Evolutionary conservation across 1,284 basidiomycete genomes (phyloP).

Genomic region (Malassezia equina): DNA sequence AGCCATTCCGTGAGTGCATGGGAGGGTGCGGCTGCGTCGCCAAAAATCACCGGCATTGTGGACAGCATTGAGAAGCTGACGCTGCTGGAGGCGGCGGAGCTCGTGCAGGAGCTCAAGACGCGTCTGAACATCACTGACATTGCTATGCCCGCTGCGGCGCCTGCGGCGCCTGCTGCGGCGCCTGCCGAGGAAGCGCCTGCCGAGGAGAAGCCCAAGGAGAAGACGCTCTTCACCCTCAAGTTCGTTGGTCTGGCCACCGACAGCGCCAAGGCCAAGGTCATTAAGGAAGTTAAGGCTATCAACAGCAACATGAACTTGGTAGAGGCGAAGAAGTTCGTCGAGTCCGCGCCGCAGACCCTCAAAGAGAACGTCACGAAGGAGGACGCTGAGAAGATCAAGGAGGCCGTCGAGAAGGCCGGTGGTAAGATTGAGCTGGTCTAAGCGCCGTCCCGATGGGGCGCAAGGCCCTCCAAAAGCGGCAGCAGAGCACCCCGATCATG

Average conservation of each 20-base stretch:
- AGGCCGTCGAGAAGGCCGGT: slow-evolving; percentile 76
- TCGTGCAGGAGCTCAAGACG: slow-evolving; percentile 83
- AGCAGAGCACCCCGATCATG: not conserved
- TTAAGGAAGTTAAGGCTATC: slow-evolving; percentile 85
- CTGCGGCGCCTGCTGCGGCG: slow-evolving; percentile 50
- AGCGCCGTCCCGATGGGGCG: not conserved
- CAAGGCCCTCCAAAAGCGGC: slow-evolving; percentile 3
- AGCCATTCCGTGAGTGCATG: slow-evolving; percentile 1
- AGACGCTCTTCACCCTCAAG: slow-evolving; percentile 91
- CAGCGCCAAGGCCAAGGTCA: slow-evolving; percentile 75
- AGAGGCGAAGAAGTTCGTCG: slow-evolving; percentile 96
- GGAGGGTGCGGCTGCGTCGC: slow-evolving; percentile 26
- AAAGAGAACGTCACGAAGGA: slow-evolving; percentile 97
- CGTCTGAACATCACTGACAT: slow-evolving; percentile 96
- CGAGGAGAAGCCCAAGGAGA: slow-evolving; percentile 94
- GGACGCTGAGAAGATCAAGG: slow-evolving; percentile 91
- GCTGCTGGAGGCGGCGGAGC: slow-evolving; percentile 89
- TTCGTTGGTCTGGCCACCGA: slow-evolving; percentile 40
- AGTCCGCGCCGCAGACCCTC: slow-evolving; percentile 81
- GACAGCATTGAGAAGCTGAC: slow-evolving; percentile 85
- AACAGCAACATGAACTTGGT: slow-evolving; percentile 46
- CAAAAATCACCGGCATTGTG: slow-evolving; percentile 72
- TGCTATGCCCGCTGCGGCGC: slow-evolving; percentile 72
- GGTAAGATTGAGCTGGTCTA: slow-evolving; percentile 62
- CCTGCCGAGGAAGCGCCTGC: slow-evolving; percentile 49